Conservation (phyloP, 495 filamentous ascomycete species). For the Neurospora tetraspora region DNA sequence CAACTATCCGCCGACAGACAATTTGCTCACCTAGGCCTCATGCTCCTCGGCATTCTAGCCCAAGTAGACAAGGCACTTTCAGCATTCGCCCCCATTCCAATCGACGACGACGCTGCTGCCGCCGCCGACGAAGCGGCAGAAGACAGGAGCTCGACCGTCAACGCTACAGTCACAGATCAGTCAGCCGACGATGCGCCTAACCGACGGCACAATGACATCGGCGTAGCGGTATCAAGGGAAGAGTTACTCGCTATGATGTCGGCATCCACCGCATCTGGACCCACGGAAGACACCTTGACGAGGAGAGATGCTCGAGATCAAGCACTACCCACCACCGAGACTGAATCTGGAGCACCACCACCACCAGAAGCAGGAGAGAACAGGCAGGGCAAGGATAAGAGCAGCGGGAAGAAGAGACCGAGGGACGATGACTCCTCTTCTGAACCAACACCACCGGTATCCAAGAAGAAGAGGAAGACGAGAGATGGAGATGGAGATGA, state of each 20-base stretch:
- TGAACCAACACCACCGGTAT: neutral
- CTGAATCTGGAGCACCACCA: constrained; percentile 3
- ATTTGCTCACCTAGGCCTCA: constrained; percentile 69
- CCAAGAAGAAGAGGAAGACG: constrained; percentile 21
- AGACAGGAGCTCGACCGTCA: neutral
- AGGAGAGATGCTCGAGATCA: neutral
- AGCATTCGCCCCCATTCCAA: constrained; percentile 13
- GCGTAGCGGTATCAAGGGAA: constrained; percentile 12
- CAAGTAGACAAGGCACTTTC: constrained; percentile 41
- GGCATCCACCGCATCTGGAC: neutral
- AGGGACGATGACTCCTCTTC: neutral
- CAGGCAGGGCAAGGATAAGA: neutral
- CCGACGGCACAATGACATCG: constrained; percentile 5
- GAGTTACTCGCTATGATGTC: neutral
- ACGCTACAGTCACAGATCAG: neutral
- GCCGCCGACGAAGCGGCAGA: constrained; percentile 6
- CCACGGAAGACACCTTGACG: neutral
- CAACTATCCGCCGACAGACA: constrained; percentile 61
- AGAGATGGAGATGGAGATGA: constrained; percentile 10
- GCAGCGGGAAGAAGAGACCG: neutral
- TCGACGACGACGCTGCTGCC: constrained; percentile 1
- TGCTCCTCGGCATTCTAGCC: constrained; percentile 57
- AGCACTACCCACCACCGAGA: neutral
- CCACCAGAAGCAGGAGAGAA: neutral
- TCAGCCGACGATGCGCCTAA: neutral